These are phyloP conservation scores for Mortierella sp. DNA, from an alignment of 371 early-diverging fungal species.

Conservation along the genomic window DNA sequence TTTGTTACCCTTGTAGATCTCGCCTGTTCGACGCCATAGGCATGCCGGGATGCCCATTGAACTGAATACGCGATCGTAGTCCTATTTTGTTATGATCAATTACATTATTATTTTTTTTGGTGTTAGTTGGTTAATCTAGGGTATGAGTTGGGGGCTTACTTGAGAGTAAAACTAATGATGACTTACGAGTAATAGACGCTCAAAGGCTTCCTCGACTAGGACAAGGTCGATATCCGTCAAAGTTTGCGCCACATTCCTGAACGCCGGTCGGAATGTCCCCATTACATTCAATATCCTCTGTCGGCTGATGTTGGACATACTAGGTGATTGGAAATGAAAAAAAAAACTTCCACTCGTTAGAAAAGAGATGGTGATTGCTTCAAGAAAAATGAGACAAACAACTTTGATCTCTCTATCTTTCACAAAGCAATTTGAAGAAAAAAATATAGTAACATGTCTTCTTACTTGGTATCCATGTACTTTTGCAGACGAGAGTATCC, in stretches of 20 bases:
- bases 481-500: slow-evolving; percentile 90
- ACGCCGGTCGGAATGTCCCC: slow-evolving; percentile 90
- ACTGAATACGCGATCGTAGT: slow-evolving; percentile 94
- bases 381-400: no score
- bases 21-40: slow-evolving; percentile 95
- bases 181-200: slow-evolving; percentile 83
- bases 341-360: background rate
- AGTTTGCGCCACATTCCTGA: slow-evolving; percentile 87
- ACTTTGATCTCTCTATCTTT: no score
- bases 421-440: no score
- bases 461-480: slow-evolving; percentile 91
- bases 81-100: slow-evolving; percentile 58
- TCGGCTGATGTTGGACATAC: slow-evolving; percentile 81
- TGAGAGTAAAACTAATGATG: background rate
- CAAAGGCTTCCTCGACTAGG: slow-evolving; percentile 95
- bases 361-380: no score
- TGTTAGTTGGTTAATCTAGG: background rate
- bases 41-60: slow-evolving; percentile 96
- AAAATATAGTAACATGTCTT: no score
- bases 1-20: slow-evolving; percentile 95
- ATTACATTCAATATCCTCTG: slow-evolving; percentile 88
- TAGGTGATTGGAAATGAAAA: slow-evolving; percentile 31
- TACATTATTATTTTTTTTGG: no score
- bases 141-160: background rate
- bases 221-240: slow-evolving; percentile 94